Evolutionary conservation across 75 land plant genomes (phyloP).

Genomic region (Isoetes taiwanensis): DNA sequence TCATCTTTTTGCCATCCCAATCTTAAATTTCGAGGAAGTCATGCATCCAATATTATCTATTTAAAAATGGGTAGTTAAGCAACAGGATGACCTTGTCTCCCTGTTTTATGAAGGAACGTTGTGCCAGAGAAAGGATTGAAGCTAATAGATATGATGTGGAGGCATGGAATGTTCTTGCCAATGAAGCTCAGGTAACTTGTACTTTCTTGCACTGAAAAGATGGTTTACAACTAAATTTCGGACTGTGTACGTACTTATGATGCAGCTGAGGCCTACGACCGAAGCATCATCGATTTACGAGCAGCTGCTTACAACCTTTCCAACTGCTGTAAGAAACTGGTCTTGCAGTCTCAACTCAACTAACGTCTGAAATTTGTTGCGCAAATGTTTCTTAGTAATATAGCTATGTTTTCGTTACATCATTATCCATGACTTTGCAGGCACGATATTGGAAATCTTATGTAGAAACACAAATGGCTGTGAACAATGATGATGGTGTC

Average conservation of each 20-base stretch:
- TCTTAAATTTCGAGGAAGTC: too few species aligned
- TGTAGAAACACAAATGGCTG: conserved; percentile 87
- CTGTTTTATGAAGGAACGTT: too few species aligned
- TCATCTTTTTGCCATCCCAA: too few species aligned
- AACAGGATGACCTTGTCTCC: too few species aligned
- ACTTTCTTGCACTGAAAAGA: neutral
- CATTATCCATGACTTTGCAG: conserved; percentile 32
- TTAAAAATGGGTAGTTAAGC: too few species aligned
- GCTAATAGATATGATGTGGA: conserved; percentile 53
- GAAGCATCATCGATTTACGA: conserved; percentile 62
- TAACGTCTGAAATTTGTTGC: too few species aligned
- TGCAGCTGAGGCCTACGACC: conserved; percentile 44
- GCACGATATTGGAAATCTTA: conserved; percentile 90
- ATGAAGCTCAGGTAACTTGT: conserved; percentile 48
- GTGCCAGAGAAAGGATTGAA: conserved; percentile 13
- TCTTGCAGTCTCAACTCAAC: too few species aligned
- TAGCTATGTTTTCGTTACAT: neutral
- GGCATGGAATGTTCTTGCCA: conserved; percentile 49
- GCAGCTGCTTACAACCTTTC: conserved; percentile 51
- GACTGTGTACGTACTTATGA: neutral
- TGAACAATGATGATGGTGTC: conserved; percentile 86
- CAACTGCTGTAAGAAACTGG: conserved; percentile 72
- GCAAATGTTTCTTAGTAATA: neutral
- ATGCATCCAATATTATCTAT: too few species aligned
- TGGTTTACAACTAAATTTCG: neutral